Conservation (phyloP, 2,329 filamentous ascomycete genomes). For the Aspergillus ibericus region DNA sequence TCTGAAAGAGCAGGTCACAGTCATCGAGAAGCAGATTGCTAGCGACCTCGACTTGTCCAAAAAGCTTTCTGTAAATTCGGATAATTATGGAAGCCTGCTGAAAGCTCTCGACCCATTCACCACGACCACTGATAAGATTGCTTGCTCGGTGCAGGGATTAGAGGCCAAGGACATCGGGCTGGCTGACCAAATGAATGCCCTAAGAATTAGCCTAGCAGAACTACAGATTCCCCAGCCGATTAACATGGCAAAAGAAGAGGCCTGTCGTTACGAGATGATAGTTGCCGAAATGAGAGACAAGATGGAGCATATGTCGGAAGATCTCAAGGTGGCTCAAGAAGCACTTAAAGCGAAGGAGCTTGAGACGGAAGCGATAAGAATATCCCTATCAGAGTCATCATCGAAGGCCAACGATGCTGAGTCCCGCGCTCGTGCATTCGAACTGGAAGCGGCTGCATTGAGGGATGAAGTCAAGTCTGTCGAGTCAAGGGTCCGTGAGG, state of each 20-base stretch:
- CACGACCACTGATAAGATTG: constrained; percentile 21
- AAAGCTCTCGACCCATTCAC: constrained; percentile 20
- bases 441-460: constrained; percentile 24
- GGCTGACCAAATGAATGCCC: constrained; percentile 26
- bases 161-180: constrained; percentile 27
- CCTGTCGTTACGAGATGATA: constrained; percentile 24
- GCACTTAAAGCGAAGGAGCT: constrained; percentile 20
- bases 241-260: constrained; percentile 21
- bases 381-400: constrained; percentile 21
- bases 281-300: constrained; percentile 27
- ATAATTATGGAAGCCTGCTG: constrained; percentile 19
- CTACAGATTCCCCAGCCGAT: constrained; percentile 21
- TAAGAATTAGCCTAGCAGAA: constrained; percentile 22
- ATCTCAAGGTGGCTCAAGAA: constrained; percentile 18
- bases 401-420: constrained; percentile 20
- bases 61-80: constrained; percentile 23
- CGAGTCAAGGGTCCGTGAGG: constrained; percentile 31
- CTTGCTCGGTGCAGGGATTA: constrained; percentile 23
- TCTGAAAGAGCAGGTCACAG: constrained; percentile 25
- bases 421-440: constrained; percentile 14
- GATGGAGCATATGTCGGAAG: constrained; percentile 23
- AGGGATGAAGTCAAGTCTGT: constrained; percentile 20
- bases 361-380: constrained; percentile 19
- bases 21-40: constrained; percentile 19
- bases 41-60: constrained; percentile 19